Conservation (phyloP, 129 eudicot species). For the Flaveria sonorensis region DNA sequence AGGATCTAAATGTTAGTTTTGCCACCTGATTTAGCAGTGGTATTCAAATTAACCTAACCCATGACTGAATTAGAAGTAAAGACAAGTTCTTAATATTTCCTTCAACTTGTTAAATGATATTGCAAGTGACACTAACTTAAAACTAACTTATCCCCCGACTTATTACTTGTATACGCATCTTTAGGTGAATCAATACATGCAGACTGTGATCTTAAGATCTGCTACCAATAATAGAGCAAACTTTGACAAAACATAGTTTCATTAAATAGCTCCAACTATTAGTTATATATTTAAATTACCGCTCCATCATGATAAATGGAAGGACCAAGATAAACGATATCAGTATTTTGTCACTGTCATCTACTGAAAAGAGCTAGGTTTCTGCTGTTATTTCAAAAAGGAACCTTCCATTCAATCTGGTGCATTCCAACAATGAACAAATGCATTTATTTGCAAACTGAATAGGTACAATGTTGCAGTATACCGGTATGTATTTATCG, state of each 20-base stretch:
- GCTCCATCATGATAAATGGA: background rate
- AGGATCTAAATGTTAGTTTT: background rate
- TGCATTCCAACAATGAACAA: background rate
- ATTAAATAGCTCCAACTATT: background rate
- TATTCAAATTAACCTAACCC: background rate
- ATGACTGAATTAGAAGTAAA: background rate
- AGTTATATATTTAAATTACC: background rate
- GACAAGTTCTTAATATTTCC: background rate
- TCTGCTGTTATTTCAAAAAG: background rate
- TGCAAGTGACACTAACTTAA: background rate
- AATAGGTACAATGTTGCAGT: background rate
- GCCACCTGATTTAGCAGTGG: background rate
- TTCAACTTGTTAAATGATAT: background rate
- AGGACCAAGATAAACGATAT: background rate
- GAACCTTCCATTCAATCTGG: constrained; percentile 10
- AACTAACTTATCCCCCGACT: background rate
- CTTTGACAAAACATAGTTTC: background rate
- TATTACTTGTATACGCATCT: background rate
- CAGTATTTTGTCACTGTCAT: background rate
- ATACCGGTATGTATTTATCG: background rate
- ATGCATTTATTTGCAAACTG: background rate
- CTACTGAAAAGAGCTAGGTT: background rate
- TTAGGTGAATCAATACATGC: background rate
- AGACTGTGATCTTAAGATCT: background rate
- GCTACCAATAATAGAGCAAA: background rate